phyloP scores from a whole-genome alignment of 2,329 filamentous ascomycete species.

The Verticillium isaacii region DNA sequence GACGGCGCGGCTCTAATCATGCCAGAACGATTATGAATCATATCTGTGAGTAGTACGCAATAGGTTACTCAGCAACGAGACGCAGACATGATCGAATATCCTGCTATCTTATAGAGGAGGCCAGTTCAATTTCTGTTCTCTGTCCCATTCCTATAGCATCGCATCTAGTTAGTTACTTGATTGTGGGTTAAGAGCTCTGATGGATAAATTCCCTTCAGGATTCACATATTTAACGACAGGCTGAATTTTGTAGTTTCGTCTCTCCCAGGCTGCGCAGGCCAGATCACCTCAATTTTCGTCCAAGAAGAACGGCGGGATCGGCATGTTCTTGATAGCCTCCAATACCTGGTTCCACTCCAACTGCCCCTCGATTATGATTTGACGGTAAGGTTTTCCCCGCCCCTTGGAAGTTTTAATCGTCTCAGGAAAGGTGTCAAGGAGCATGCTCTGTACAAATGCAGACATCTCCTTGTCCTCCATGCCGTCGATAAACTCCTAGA shows the following conservation, averaged over 20 bases:
- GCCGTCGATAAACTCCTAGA: slow-evolving; percentile 2
- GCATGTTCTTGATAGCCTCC: slow-evolving; percentile 1
- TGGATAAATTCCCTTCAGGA: neutral
- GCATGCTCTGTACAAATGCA: neutral
- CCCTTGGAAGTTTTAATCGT: neutral
- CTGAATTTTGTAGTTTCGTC: neutral
- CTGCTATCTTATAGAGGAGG: too few relatives aligned
- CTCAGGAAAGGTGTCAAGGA: neutral
- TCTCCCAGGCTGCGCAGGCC: too few relatives aligned
- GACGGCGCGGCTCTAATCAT: too few relatives aligned
- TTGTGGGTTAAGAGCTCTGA: too few relatives aligned
- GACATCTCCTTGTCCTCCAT: slow-evolving; percentile 4
- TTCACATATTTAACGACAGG: too few relatives aligned
- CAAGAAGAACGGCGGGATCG: neutral
- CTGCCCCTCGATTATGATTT: neutral
- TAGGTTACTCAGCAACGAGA: too few relatives aligned
- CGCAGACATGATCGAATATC: too few relatives aligned
- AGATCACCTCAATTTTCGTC: neutral
- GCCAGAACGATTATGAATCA: too few relatives aligned
- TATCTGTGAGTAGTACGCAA: too few relatives aligned
- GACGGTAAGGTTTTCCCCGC: neutral
- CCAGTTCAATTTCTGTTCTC: too few relatives aligned
- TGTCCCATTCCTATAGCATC: too few relatives aligned
- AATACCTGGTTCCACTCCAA: neutral
- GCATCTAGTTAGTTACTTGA: too few relatives aligned